Evolutionary conservation across 129 eudicot genomes (phyloP).

Genomic region (Chrysanthemum makinoi): DNA sequence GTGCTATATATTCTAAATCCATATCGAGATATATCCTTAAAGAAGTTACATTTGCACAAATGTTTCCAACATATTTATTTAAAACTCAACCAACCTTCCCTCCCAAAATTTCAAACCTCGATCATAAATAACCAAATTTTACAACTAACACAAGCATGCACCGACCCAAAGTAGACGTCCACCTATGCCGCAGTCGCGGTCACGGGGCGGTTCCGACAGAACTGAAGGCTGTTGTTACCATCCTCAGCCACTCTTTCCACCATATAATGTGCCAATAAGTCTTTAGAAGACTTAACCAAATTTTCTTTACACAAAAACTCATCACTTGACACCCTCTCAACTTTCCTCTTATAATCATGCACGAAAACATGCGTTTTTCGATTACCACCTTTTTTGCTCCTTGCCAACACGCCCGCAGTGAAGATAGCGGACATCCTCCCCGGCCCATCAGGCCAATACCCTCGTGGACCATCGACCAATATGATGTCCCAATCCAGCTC

Average conservation of each 20-base stretch:
- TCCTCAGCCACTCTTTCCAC: conserved; percentile 70
- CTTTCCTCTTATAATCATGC: conserved; percentile 76
- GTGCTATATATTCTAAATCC: too few species aligned
- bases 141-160: conserved; percentile 17
- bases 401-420: conserved; percentile 86
- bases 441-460: conserved; percentile 95
- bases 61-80: conserved; percentile 20
- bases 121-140: conserved; percentile 41
- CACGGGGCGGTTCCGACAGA: conserved; percentile 49
- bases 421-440: conserved; percentile 95
- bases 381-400: conserved; percentile 77
- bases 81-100: conserved; percentile 8
- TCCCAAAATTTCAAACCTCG: conserved; percentile 34
- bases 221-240: conserved; percentile 33
- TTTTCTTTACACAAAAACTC: conserved; percentile 94
- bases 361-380: conserved; percentile 86
- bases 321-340: conserved; percentile 73
- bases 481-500: conserved; percentile 91
- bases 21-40: neutral
- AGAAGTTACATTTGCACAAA: conserved; percentile 22
- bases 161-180: neutral
- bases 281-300: conserved; percentile 73
- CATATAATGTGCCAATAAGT: conserved; percentile 74
- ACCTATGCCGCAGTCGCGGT: conserved; percentile 19
- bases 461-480: conserved; percentile 90